Percentiles rank a stretch among this genome's conserved stretches.
These are phyloP conservation scores for Penicillium glabrum DNA, from an alignment of 2,329 filamentous ascomycete genomes.

Conservation along the genomic window DNA sequence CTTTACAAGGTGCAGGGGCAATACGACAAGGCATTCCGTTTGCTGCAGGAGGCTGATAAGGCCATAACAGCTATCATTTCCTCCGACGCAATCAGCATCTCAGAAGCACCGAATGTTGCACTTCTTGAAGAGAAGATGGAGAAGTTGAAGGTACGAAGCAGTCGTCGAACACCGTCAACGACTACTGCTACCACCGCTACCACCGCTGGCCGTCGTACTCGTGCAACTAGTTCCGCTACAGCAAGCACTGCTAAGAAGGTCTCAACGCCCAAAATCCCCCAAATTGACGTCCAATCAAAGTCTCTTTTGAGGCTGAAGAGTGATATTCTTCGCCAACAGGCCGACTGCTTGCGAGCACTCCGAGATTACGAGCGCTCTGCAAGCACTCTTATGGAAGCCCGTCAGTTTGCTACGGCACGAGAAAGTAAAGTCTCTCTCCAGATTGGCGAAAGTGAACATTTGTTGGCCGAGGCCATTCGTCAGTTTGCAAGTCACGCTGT, in stretches of 20 bases:
- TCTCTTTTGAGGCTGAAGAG: slow-evolving; percentile 47
- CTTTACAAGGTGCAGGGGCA: slow-evolving; percentile 50
- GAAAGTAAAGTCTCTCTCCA: slow-evolving; percentile 63
- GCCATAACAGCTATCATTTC: slow-evolving; percentile 44
- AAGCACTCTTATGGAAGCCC: slow-evolving; percentile 47
- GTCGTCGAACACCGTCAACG: slow-evolving; percentile 24
- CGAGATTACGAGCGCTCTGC: slow-evolving; percentile 60
- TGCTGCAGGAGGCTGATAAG: slow-evolving; percentile 51
- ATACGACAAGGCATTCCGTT: slow-evolving; percentile 48
- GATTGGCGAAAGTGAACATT: slow-evolving; percentile 38
- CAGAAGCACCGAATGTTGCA: slow-evolving; percentile 30
- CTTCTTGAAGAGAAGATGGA: slow-evolving; percentile 45
- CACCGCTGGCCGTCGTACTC: slow-evolving; percentile 28
- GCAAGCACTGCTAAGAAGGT: slow-evolving; percentile 23
- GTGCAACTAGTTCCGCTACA: slow-evolving; percentile 26
- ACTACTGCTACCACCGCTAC: slow-evolving; percentile 20
- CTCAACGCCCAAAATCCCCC: slow-evolving; percentile 12
- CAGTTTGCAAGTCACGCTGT: slow-evolving; percentile 74
- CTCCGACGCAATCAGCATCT: slow-evolving; percentile 30
- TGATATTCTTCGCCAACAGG: slow-evolving; percentile 53
- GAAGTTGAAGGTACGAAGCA: slow-evolving; percentile 38
- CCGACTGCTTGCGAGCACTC: slow-evolving; percentile 46
- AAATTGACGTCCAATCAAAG: slow-evolving; percentile 34
- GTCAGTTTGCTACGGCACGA: slow-evolving; percentile 37
- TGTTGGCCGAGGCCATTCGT: slow-evolving; percentile 40